A percentile compares a stretch with the other conserved stretches of the same genome.
These are phyloP conservation scores for Aureobasidium namibiae DNA, from an alignment of 2,329 filamentous ascomycete species.

Conservation along the genomic window DNA sequence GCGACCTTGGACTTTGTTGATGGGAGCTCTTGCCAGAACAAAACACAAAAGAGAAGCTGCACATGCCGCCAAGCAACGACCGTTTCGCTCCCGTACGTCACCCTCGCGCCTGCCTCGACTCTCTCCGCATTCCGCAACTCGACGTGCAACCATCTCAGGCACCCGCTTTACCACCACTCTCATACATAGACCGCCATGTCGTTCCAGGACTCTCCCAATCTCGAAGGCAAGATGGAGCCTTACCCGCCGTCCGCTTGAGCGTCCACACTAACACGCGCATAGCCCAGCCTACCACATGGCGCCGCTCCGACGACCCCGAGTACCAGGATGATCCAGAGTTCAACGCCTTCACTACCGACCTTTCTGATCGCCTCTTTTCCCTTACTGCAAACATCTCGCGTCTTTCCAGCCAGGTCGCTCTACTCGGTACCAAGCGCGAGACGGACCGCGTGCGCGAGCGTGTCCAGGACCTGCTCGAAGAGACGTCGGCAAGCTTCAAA, in stretches of 20 bases:
- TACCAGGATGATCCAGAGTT: conserved; percentile 94
- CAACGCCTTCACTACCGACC: conserved; percentile 67
- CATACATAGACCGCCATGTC: conserved; percentile 17
- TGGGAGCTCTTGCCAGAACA: not conserved
- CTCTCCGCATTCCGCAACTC: conserved; percentile 4
- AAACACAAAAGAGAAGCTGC: conserved; percentile 10
- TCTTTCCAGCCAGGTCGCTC: conserved; percentile 72
- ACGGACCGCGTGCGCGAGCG: conserved; percentile 85
- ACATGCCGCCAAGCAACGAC: conserved; percentile 9
- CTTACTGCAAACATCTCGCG: conserved; percentile 82
- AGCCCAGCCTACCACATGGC: conserved; percentile 58
- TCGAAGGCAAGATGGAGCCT: conserved; percentile 17
- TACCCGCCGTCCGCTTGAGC: not conserved
- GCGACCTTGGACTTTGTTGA: not conserved
- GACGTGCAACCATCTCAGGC: not conserved
- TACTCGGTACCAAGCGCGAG: conserved; percentile 84
- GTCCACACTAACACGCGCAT: not conserved
- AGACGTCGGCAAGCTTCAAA: conserved; percentile 79
- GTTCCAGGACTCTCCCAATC: conserved; percentile 18
- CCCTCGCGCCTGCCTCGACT: not conserved
- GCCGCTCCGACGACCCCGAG: conserved; percentile 60
- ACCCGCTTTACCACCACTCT: not conserved
- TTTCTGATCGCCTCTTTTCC: conserved; percentile 83
- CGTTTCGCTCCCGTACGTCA: not conserved
- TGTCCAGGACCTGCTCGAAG: conserved; percentile 78